Evolutionary conservation across 2,329 filamentous ascomycete species (phyloP), one percentile per base, ranked within the genome.

Genomic region (Arthrobotrys megalospora): DNA sequence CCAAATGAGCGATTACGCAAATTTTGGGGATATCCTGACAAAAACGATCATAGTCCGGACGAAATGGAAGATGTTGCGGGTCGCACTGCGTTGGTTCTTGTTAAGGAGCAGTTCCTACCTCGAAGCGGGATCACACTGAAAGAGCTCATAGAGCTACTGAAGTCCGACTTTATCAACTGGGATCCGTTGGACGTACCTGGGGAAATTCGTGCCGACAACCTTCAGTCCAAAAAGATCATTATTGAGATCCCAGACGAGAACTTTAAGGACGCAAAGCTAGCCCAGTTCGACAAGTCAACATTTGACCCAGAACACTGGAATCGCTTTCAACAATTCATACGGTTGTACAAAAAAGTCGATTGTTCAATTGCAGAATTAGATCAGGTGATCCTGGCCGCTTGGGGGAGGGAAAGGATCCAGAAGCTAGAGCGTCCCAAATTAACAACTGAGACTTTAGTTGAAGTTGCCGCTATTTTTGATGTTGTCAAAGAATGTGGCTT

Each of bases 351-450:
- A 19, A 43, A 43, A 3, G 6, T 21, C 1, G 24, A 24, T 8
- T 65, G 62, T n/a, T 65, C 62, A 52, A 7, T 65, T 1, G 10
- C 34, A 19, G 62, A 65, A 19, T 12, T 65, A 14, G 62, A 65
- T 38, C 24, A 28, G 5, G 24, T 5, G 24, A 28, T 28, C 24
- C 5, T 28, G 24, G 24, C 24, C 24, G 24, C 24, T 2, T 28
- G 24, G 24, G 24, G 24, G 24, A 28, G 24, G 5, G 24, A 28
- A 28, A 28, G 24, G 5, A 28, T 28, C 2, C 24, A 28, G 5
- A 28, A 28, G 5, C 5, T 28, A 28, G 24, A 28, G 24, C 24
- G 24, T 28, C 24, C 24, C 5, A 5, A 28, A 5, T 28, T 28
- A 28, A 28, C 24, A 2, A 28, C 24, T 28, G 24, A 28, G 24